Conservation (phyloP, 306 rosid species). For the Quercus dentata region DNA sequence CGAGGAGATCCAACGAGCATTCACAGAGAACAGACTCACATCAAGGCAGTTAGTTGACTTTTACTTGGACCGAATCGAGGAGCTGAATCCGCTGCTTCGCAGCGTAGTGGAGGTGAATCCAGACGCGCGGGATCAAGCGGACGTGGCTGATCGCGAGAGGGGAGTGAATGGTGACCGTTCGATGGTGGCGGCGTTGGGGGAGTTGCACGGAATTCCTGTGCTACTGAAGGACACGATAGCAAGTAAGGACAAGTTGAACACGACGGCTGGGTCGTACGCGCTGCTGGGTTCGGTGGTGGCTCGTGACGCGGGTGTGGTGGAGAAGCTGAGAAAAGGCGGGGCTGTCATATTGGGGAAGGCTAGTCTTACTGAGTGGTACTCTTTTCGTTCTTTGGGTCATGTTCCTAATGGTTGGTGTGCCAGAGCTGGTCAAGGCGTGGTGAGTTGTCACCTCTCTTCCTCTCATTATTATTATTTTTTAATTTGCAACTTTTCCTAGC, state of each 20-base stretch:
- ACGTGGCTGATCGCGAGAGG: slow-evolving; percentile 53
- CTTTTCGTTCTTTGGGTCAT: slow-evolving; percentile 21
- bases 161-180: not conserved
- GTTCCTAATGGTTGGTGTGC: slow-evolving; percentile 53
- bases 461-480: no score
- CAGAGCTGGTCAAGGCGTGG: slow-evolving; percentile 50
- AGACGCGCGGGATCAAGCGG: slow-evolving; percentile 55
- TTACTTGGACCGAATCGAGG: slow-evolving; percentile 36
- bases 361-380: slow-evolving; percentile 50
- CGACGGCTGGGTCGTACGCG: slow-evolving; percentile 59
- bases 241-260: slow-evolving; percentile 52
- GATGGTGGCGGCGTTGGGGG: not conserved
- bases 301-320: slow-evolving; percentile 62
- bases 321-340: slow-evolving; percentile 47
- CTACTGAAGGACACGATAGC: slow-evolving; percentile 59
- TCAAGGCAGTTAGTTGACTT: slow-evolving; percentile 45
- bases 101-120: slow-evolving; percentile 70
- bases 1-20: slow-evolving; percentile 43
- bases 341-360: slow-evolving; percentile 68
- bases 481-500: no score
- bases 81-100: slow-evolving; percentile 47
- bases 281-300: slow-evolving; percentile 56
- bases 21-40: slow-evolving; percentile 39
- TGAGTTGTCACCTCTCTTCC: slow-evolving; percentile 12
- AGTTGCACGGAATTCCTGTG: slow-evolving; percentile 63